phyloP scores from a whole-genome alignment of 805 yeast species.

The Saturnispora dispora region DNA sequence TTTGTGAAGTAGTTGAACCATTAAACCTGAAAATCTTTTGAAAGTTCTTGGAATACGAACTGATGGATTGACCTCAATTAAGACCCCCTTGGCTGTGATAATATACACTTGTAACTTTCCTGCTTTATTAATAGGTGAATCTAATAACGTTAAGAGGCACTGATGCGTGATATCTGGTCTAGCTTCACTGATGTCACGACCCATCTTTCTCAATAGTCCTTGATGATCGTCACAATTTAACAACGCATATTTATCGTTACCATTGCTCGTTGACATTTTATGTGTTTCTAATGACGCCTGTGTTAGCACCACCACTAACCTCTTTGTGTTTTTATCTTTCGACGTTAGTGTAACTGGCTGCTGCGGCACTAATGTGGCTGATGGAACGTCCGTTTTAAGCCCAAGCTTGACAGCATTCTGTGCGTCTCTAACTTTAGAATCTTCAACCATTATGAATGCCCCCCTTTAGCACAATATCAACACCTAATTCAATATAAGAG shows the following conservation, averaged over 20 bases:
- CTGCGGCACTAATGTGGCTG: conserved; percentile 75
- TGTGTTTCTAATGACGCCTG: conserved; percentile 96
- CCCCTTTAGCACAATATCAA: neutral
- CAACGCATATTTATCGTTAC: conserved; percentile 87
- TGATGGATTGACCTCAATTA: conserved; percentile 90
- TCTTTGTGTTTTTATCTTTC: conserved; percentile 74
- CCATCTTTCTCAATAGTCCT: conserved; percentile 89
- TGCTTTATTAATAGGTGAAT: conserved; percentile 97
- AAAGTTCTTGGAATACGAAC: conserved; percentile 98
- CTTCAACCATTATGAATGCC: conserved; percentile 32
- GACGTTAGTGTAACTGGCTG: conserved; percentile 78
- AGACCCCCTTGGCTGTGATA: conserved; percentile 89
- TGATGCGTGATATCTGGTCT: conserved; percentile 99
- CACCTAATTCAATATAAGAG: neutral
- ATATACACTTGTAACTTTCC: conserved; percentile 95
- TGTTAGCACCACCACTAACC: conserved; percentile 88
- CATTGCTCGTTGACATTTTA: conserved; percentile 64
- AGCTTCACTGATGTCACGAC: conserved; percentile 94
- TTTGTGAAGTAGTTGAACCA: conserved; percentile 94
- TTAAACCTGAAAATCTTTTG: conserved; percentile 92
- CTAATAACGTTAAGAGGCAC: conserved; percentile 85
- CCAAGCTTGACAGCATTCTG: conserved; percentile 19
- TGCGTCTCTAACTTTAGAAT: conserved; percentile 40
- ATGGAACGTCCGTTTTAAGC: conserved; percentile 23
- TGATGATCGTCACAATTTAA: conserved; percentile 98